These are phyloP conservation scores for Lathyrus tuberosus DNA, from an alignment of 306 rosid species.

Conservation along the genomic window DNA sequence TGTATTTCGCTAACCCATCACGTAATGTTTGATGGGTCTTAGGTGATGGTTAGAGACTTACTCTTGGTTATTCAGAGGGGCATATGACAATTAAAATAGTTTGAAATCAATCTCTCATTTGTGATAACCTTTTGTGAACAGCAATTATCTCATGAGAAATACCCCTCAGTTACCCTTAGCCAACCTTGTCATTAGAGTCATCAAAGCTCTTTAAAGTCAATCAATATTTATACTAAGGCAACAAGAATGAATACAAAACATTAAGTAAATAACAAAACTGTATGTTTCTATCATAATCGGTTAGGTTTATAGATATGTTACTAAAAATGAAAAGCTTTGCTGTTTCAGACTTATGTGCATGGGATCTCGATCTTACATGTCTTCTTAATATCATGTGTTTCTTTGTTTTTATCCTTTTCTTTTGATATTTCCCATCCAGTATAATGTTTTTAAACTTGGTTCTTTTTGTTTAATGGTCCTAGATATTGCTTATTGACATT, in stretches of 20 bases:
- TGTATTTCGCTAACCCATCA: neutral
- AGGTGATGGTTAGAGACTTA: conserved; percentile 14
- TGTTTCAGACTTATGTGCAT: conserved; percentile 9
- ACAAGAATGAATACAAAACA: conserved; percentile 14
- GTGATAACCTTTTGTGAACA: conserved; percentile 7
- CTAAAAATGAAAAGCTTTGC: conserved; percentile 6
- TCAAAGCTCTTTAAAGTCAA: conserved; percentile 20
- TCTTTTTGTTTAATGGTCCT: conserved; percentile 32
- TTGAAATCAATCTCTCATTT: conserved; percentile 25
- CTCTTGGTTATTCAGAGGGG: neutral
- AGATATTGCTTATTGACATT: conserved; percentile 16
- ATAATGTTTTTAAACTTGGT: conserved; percentile 28
- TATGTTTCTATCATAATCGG: conserved; percentile 8
- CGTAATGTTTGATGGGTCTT: conserved; percentile 4
- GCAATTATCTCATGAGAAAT: conserved; percentile 11
- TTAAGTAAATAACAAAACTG: neutral
- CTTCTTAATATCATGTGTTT: conserved; percentile 5
- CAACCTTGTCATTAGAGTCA: conserved; percentile 20
- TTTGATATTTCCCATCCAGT: conserved; percentile 26
- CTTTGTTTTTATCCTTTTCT: conserved; percentile 30
- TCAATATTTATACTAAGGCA: neutral
- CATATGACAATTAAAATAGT: conserved; percentile 7
- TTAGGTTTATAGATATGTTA: conserved; percentile 19
- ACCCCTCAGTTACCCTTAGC: neutral
- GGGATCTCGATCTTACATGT: conserved; percentile 9